Conservation (phyloP, 1,284 basidiomycete species). For the Pascua sp. region DNA sequence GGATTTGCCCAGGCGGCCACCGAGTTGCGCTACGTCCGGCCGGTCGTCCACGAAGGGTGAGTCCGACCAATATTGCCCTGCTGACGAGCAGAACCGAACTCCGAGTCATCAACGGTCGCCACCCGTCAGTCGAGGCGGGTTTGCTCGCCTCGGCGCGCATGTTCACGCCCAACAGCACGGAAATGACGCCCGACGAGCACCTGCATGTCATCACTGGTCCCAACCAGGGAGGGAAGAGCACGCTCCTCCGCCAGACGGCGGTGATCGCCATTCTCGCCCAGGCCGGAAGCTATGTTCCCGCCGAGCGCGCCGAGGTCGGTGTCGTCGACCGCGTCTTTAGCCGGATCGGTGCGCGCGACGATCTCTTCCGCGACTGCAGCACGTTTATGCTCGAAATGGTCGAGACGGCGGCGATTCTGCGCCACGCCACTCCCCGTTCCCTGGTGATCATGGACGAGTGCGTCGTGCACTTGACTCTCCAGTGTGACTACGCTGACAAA, state of each 20-base stretch:
- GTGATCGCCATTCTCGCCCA: conserved; percentile 89
- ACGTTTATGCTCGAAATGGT: conserved; percentile 67
- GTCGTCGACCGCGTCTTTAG: conserved; percentile 90
- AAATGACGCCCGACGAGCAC: conserved; percentile 59
- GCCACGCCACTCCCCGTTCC: conserved; percentile 73
- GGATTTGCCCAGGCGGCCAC: conserved; percentile 77
- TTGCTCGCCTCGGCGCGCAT: conserved; percentile 68
- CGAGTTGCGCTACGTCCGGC: conserved; percentile 74
- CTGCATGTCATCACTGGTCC: conserved; percentile 86
- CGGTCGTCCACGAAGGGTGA: conserved; percentile 67
- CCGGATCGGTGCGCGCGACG: conserved; percentile 92
- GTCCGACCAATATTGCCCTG: conserved; percentile 24
- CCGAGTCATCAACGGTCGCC: conserved; percentile 72
- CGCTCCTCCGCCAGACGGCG: conserved; percentile 85
- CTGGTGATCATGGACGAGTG: conserved; percentile 92
- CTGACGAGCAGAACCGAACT: conserved; percentile 57
- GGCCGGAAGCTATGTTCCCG: conserved; percentile 88
- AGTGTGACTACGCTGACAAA: background rate
- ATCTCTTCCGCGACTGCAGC: conserved; percentile 84
- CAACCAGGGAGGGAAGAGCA: conserved; percentile 93
- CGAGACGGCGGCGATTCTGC: conserved; percentile 57
- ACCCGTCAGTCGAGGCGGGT: conserved; percentile 89
- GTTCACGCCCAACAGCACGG: conserved; percentile 79
- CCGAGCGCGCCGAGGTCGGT: conserved; percentile 70
- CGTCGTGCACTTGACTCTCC: conserved; percentile 6